Conservation (phyloP, 371 early-diverging fungal genomes). For the Amoeboradix gromovi region DNA sequence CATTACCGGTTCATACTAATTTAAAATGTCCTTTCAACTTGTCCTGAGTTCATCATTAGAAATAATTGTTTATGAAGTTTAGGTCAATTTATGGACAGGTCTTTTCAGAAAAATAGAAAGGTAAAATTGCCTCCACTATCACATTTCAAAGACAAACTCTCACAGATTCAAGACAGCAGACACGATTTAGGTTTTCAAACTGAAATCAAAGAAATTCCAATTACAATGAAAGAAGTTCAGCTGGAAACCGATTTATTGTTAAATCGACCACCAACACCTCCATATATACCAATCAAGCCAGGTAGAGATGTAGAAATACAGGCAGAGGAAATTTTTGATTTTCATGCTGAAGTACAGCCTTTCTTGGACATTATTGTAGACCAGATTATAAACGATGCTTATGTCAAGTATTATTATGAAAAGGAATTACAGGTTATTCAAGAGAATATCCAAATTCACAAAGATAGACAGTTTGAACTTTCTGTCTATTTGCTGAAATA, state of each 20-base stretch:
- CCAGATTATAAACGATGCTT: neutral
- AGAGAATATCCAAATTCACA: neutral
- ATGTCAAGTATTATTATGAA: neutral
- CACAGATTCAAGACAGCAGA: neutral
- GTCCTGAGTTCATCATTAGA: too few relatives aligned
- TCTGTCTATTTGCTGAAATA: neutral
- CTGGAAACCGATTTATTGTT: neutral
- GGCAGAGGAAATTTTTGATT: neutral
- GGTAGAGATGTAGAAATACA: neutral
- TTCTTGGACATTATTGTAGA: neutral
- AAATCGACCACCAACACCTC: neutral
- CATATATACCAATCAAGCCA: neutral
- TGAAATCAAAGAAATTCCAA: neutral
- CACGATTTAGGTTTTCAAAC: neutral
- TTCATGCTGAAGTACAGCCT: neutral
- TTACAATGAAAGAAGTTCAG: neutral
- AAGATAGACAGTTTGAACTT: neutral
- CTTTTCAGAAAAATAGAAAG: neutral
- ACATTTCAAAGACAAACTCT: neutral
- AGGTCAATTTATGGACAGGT: neutral
- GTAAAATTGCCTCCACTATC: neutral
- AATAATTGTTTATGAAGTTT: too few relatives aligned
- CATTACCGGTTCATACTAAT: too few relatives aligned
- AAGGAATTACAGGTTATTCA: neutral
- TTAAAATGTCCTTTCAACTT: too few relatives aligned